phyloP scores from a whole-genome alignment of 106 monocot species.

The Vanilla planifolia region DNA sequence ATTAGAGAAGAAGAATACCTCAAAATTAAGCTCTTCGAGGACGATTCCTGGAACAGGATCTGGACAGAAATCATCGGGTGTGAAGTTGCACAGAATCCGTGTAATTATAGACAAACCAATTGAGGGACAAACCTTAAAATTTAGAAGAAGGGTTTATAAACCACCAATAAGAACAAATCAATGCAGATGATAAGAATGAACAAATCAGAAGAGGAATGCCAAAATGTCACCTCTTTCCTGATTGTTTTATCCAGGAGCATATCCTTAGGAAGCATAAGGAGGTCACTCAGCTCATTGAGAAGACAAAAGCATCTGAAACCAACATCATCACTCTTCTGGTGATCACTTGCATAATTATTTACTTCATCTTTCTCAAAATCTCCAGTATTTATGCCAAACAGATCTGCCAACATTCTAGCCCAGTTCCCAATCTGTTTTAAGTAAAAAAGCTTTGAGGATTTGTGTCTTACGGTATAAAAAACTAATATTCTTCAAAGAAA shows the following conservation, averaged over 20 bases:
- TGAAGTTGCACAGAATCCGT: constrained; percentile 73
- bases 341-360: constrained; percentile 10
- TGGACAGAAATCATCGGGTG: constrained; percentile 90
- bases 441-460: too few relatives aligned
- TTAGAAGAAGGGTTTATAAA: too few relatives aligned
- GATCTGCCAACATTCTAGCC: constrained; percentile 67
- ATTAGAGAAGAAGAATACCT: constrained; percentile 43
- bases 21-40: constrained; percentile 63
- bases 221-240: constrained; percentile 65
- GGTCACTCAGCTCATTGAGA: constrained; percentile 74
- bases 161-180: neutral
- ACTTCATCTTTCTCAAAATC: constrained; percentile 23
- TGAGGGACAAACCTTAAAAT: constrained; percentile 58
- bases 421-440: constrained; percentile 70
- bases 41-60: constrained; percentile 68
- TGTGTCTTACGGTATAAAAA: too few relatives aligned
- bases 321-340: constrained; percentile 11
- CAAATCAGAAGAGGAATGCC: neutral
- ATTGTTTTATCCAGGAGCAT: constrained; percentile 61
- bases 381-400: constrained; percentile 60
- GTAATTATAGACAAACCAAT: constrained; percentile 56
- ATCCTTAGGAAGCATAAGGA: constrained; percentile 94
- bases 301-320: constrained; percentile 43
- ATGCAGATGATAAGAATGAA: neutral
- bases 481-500: too few relatives aligned